These are phyloP conservation scores for Citrus cavaleriei DNA, from an alignment of 345 rosid genomes.

Conservation along the genomic window DNA sequence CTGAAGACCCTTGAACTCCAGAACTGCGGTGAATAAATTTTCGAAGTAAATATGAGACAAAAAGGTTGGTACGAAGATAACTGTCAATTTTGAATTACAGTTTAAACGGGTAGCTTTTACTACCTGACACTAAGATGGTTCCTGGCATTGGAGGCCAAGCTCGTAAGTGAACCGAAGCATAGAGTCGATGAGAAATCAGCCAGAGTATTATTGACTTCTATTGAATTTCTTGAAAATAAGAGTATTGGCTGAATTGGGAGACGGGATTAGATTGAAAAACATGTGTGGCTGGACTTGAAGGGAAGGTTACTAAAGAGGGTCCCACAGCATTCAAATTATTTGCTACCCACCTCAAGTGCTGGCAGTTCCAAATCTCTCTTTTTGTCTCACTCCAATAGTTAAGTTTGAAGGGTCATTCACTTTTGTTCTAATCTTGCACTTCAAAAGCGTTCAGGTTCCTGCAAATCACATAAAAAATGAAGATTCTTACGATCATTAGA, in stretches of 20 bases:
- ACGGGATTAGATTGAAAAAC: conserved; percentile 38
- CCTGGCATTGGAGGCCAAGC: conserved; percentile 67
- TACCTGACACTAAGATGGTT: conserved; percentile 86
- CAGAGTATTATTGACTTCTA: background rate
- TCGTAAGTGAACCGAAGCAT: background rate
- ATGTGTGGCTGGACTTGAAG: conserved; percentile 47
- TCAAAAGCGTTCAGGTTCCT: background rate
- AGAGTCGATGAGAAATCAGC: background rate
- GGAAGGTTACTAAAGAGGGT: conserved; percentile 27
- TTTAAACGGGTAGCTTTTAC: conserved; percentile 2
- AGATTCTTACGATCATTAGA: background rate
- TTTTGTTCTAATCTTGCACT: background rate
- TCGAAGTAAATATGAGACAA: background rate
- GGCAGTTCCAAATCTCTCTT: conserved; percentile 1
- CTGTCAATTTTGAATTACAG: conserved; percentile 17
- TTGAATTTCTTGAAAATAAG: conserved; percentile 16
- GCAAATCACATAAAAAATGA: background rate
- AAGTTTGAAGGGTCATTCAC: background rate
- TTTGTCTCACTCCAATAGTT: conserved; percentile 20
- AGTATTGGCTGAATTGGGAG: conserved; percentile 1
- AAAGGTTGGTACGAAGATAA: conserved; percentile 2
- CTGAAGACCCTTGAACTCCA: conserved; percentile 49
- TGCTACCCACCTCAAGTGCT: background rate
- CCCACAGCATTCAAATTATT: conserved; percentile 23
- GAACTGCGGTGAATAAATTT: conserved; percentile 38